These are phyloP conservation scores for Rauvolfia tetraphylla DNA, from an alignment of 257 asterid genomes.

Conservation along the genomic window DNA sequence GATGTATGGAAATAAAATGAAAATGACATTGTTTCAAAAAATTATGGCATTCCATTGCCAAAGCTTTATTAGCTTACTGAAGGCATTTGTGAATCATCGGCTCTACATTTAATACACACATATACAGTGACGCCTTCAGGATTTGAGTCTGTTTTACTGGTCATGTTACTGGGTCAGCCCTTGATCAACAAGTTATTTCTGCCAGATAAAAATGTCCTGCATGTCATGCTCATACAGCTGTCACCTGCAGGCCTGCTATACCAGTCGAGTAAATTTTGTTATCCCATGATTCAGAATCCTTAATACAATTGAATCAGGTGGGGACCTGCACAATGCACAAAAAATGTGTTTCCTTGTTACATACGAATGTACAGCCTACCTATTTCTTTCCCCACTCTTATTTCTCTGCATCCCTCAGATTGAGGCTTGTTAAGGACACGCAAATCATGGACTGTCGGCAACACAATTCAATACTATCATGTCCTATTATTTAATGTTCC, in stretches of 20 bases:
- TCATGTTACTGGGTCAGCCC: slow-evolving; percentile 5
- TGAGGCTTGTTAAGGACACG: slow-evolving; percentile 16
- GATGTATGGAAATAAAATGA: too few relatives aligned
- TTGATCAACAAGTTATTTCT: neutral
- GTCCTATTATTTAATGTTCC: slow-evolving; percentile 4
- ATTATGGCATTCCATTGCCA: neutral
- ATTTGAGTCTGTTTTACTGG: slow-evolving; percentile 1
- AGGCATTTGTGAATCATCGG: neutral
- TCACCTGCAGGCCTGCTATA: slow-evolving; percentile 14
- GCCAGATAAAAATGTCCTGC: slow-evolving; percentile 1
- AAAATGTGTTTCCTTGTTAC: slow-evolving; percentile 1
- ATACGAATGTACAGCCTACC: neutral
- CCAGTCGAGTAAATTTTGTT: slow-evolving; percentile 15
- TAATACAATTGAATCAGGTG: slow-evolving; percentile 15
- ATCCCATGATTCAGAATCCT: slow-evolving; percentile 14
- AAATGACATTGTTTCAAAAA: neutral
- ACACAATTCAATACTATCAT: slow-evolving; percentile 15
- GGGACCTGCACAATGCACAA: slow-evolving; percentile 18
- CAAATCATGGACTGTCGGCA: slow-evolving; percentile 19
- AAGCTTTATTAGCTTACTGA: neutral
- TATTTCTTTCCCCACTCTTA: slow-evolving; percentile 1
- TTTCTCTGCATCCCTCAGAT: slow-evolving; percentile 17
- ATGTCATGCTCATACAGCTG: slow-evolving; percentile 23
- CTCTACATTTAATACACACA: neutral
- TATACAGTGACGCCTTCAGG: slow-evolving; percentile 5